Evolutionary conservation across 441 rosid species (phyloP), one percentile per base, ranked within the genome.

Genomic region (Pelargonium fulgidum): DNA sequence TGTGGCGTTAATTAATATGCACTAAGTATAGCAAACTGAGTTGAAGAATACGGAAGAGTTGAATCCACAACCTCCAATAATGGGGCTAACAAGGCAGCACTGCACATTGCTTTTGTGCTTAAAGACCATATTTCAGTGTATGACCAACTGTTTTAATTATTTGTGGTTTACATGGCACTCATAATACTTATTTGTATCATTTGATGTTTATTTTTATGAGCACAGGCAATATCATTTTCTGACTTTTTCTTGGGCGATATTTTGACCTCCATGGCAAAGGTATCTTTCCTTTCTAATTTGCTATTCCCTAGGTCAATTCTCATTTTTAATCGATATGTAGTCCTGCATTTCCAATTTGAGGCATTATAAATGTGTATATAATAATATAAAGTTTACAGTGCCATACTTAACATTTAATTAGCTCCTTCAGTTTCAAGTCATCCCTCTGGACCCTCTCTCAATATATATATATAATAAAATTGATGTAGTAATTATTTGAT

Each of bases 241-340:
- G 99, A 94, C 87, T 92, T 94, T 80, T 94, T 94, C 75, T 73
- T 94, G 81, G 98, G 97, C 69, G 99, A 92, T 86, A 90, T 94
- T 68, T 70, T 94, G 77, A 94, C 99, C 48, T 94, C 99, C 70
- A 84, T 94, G 99, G 82, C 98, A 73, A 95, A 95, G 97, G 98
- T 94, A 78, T 16, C 7, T 3, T 14, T 36, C 62, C 8, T 45
- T 3, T 39, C 13, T 13, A 4, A 12, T 12, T 29, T n/a, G 2
- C 19, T 59, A 59, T 5, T 10, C 33, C 64, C 13, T 1, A 29
- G 6, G 44, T 26, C n/a, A 22, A 29, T 2, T 29, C 5, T 3
- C 17, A 63, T 63, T 9, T 26, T 29, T 63, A 14, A 63, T 14
- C 3, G 8, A 26, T 62, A 26, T 62, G 6, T 9, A 63, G 44